Conservation (phyloP, 2,329 filamentous ascomycete species). For the Diaporthe destruens region DNA sequence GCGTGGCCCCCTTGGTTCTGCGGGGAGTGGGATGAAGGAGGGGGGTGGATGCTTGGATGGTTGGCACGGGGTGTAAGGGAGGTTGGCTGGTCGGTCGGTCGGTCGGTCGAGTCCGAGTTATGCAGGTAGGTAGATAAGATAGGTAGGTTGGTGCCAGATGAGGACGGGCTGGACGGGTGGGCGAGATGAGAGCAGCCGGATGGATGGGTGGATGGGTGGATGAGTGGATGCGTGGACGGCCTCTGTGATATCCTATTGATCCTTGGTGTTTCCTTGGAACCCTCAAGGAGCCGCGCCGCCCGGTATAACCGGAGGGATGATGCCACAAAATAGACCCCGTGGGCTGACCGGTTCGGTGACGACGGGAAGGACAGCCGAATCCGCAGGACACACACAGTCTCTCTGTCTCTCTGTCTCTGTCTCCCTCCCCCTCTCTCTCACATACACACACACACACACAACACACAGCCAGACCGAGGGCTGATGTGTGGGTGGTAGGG, state of each 20-base stretch:
- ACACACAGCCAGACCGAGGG: neutral
- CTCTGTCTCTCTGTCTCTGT: neutral
- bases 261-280: slow-evolving; percentile 1
- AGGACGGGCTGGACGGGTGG: no score
- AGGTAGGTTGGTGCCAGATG: neutral
- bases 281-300: slow-evolving; percentile 21
- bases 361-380: slow-evolving; percentile 32
- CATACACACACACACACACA: neutral
- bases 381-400: neutral
- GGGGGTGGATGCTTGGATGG: no score
- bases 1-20: slow-evolving; percentile 1
- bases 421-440: neutral
- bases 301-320: slow-evolving; percentile 28
- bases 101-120: slow-evolving; percentile 5
- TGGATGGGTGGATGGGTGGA: neutral
- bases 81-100: neutral
- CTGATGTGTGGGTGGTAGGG: slow-evolving; percentile 14
- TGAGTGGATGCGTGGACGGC: slow-evolving; percentile 24
- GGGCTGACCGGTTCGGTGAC: slow-evolving; percentile 29
- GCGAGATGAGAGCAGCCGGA: no score
- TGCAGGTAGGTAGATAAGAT: slow-evolving; percentile 12
- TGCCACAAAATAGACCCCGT: slow-evolving; percentile 24
- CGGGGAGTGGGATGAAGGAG: neutral
- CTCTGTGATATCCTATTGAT: slow-evolving; percentile 16
- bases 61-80: neutral